phyloP scores from a whole-genome alignment of 495 filamentous ascomycete genomes.

The Neurospora sp. region DNA sequence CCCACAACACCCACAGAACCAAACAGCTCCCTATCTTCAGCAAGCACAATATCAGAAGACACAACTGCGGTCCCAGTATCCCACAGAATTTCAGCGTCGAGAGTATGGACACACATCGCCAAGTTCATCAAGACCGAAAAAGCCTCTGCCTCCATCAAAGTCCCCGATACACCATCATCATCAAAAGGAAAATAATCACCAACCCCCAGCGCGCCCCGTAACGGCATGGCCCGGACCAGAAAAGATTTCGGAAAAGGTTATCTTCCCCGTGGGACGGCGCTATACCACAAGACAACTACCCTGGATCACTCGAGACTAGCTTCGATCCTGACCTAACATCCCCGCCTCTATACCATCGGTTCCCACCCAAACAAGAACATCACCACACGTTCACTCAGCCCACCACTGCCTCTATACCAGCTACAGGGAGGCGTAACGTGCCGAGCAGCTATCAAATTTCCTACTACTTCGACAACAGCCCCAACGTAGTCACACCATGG shows the following conservation, averaged over 20 bases:
- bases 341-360: not conserved
- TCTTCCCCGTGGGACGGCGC: not conserved
- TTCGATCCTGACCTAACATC: not conserved
- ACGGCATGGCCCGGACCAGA: not conserved
- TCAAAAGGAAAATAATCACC: not conserved
- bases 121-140: not conserved
- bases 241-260: not conserved
- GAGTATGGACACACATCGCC: not conserved
- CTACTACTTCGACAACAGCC: not conserved
- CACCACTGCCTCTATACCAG: not conserved
- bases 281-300: not conserved
- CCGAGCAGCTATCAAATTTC: not conserved
- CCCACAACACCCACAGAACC: not conserved
- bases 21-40: not conserved
- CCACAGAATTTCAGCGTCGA: not conserved
- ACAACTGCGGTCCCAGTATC: not conserved
- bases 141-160: not conserved
- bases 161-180: not conserved
- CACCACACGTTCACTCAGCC: not conserved
- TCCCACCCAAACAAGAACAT: not conserved
- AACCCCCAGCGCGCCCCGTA: not conserved
- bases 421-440: not conserved
- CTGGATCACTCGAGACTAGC: not conserved
- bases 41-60: not conserved
- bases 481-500: not conserved